phyloP scores from a whole-genome alignment of 192 early-diverging fungal genomes.

The Coemansia sp. region DNA sequence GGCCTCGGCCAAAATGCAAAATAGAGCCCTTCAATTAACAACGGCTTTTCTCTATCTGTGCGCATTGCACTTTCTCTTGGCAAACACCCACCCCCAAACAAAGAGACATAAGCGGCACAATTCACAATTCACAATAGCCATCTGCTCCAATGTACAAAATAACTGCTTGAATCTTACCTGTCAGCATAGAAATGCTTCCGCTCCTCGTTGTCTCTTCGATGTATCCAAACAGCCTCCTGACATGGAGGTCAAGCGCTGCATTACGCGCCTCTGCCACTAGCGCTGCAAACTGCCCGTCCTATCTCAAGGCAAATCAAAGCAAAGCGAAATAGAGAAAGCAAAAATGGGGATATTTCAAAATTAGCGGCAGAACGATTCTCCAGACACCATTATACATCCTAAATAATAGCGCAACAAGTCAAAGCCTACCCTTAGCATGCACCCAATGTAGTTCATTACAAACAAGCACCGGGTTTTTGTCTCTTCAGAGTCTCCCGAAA shows the following conservation, averaged over 20 bases:
- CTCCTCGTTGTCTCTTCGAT: conserved; percentile 9
- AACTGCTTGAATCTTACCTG: conserved; percentile 18
- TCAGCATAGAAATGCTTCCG: conserved; percentile 1
- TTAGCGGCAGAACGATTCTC: conserved; percentile 4
- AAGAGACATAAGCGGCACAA: background rate
- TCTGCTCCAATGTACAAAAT: background rate
- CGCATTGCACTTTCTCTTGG: background rate
- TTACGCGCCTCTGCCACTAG: conserved; percentile 29
- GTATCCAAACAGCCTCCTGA: conserved; percentile 30
- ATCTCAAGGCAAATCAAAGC: conserved; percentile 4
- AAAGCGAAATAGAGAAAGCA: background rate
- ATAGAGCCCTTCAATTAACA: background rate
- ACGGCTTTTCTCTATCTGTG: background rate
- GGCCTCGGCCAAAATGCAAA: background rate
- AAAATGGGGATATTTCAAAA: background rate
- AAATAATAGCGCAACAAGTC: background rate
- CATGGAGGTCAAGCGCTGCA: conserved; percentile 40
- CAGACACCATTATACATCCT: background rate
- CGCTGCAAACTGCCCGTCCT: conserved; percentile 32
- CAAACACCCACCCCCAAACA: background rate
- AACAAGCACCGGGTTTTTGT: conserved; percentile 21
- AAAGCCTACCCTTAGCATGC: conserved; percentile 28
- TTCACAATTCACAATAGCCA: background rate
- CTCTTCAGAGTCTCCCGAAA: conserved; percentile 11
- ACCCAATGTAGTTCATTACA: conserved; percentile 29